These are phyloP conservation scores for Candida sithepensis DNA, from an alignment of 805 yeast genomes.

Conservation along the genomic window DNA sequence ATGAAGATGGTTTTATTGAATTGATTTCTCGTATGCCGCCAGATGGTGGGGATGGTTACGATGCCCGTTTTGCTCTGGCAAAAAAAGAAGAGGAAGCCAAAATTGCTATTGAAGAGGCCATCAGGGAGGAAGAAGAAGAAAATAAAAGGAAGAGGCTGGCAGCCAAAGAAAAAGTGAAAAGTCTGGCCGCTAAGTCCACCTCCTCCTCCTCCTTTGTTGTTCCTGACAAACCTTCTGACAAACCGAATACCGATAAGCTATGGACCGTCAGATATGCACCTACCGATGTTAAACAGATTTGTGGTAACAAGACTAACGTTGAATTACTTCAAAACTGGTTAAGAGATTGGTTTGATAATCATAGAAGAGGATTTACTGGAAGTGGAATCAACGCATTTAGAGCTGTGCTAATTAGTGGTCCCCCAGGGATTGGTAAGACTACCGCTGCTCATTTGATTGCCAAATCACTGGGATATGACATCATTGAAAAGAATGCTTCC, in stretches of 20 bases:
- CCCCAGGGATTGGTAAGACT: slow-evolving; percentile 85
- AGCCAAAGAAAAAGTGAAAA: slow-evolving; percentile 23
- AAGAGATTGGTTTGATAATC: slow-evolving; percentile 62
- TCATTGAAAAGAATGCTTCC: slow-evolving; percentile 76
- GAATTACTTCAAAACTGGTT: slow-evolving; percentile 71
- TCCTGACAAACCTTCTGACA: slow-evolving; percentile 31
- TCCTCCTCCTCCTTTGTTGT: slow-evolving; percentile 1
- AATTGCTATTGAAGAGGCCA: slow-evolving; percentile 49
- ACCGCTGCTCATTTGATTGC: slow-evolving; percentile 79
- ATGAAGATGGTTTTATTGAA: slow-evolving; percentile 80
- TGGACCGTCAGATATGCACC: slow-evolving; percentile 98
- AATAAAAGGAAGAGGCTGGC: slow-evolving; percentile 29
- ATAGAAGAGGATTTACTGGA: slow-evolving; percentile 53
- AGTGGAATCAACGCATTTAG: slow-evolving; percentile 66
- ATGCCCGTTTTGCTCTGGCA: slow-evolving; percentile 66
- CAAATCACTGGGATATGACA: slow-evolving; percentile 63
- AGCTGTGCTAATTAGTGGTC: slow-evolving; percentile 84
- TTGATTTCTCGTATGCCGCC: slow-evolving; percentile 79
- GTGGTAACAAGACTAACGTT: slow-evolving; percentile 86
- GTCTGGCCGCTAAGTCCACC: too few species aligned
- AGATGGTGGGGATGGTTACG: slow-evolving; percentile 84
- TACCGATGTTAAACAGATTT: slow-evolving; percentile 63
- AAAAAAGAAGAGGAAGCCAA: slow-evolving; percentile 70
- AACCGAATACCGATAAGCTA: slow-evolving; percentile 56
- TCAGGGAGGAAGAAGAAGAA: slow-evolving; percentile 38